phyloP scores from a whole-genome alignment of 179 eudicot genomes.

The Sideroxylon spinosum region DNA sequence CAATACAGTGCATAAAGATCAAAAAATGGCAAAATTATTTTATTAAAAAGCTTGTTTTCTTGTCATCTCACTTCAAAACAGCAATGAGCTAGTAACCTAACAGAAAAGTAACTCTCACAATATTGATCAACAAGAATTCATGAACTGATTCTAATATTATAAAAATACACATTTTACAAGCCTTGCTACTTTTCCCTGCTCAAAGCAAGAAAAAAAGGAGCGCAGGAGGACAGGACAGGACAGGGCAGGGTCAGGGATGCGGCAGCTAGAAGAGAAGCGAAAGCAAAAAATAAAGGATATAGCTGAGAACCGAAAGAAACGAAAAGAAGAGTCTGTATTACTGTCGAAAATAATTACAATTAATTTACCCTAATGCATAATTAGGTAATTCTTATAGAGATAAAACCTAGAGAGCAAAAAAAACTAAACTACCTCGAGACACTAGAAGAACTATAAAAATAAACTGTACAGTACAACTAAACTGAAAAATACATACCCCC shows the following conservation, averaged over 20 bases:
- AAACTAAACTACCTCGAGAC: too few relatives aligned
- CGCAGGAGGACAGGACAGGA: background rate
- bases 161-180: background rate
- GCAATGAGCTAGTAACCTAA: background rate
- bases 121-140: slow-evolving; percentile 6
- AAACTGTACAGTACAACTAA: too few relatives aligned
- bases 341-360: too few relatives aligned
- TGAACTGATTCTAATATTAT: background rate
- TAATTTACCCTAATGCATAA: too few relatives aligned
- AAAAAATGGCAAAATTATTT: background rate
- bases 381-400: too few relatives aligned
- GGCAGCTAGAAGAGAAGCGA: too few relatives aligned
- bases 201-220: background rate
- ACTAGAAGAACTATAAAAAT: too few relatives aligned
- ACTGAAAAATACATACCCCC: too few relatives aligned
- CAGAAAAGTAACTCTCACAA: background rate
- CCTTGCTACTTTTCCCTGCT: background rate
- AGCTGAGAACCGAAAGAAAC: too few relatives aligned
- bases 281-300: background rate
- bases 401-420: too few relatives aligned
- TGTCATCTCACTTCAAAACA: background rate
- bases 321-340: too few relatives aligned
- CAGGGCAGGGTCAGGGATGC: background rate
- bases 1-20: background rate
- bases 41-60: background rate